phyloP scores from a whole-genome alignment of 106 monocot genomes.

The Acorus gramineus region DNA sequence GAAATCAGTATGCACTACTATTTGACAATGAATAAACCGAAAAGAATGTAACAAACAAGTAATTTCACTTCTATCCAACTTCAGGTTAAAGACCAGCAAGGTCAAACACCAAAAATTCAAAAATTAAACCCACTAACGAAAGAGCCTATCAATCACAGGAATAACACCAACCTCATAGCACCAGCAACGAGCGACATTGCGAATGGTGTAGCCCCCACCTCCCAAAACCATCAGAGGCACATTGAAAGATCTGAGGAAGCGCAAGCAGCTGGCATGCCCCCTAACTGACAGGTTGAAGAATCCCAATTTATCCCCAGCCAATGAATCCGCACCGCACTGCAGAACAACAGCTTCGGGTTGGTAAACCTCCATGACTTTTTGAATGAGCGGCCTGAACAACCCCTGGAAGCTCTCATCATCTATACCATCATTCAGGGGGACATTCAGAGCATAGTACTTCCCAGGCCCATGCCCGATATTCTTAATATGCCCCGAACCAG shows the following conservation, averaged over 20 bases:
- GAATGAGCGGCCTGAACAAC: slow-evolving; percentile 6
- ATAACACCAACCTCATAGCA: slow-evolving; percentile 8
- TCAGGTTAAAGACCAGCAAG: too few species aligned
- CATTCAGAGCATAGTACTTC: slow-evolving; percentile 12
- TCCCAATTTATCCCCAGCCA: slow-evolving; percentile 9
- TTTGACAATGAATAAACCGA: neutral
- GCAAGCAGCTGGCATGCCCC: slow-evolving; percentile 8
- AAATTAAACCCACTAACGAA: neutral
- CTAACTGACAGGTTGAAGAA: slow-evolving; percentile 6
- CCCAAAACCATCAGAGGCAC: slow-evolving; percentile 10
- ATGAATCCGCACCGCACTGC: slow-evolving; percentile 11
- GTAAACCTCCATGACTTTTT: slow-evolving; percentile 10
- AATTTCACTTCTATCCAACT: too few species aligned
- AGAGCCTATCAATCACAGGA: neutral
- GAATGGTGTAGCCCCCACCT: slow-evolving; percentile 14
- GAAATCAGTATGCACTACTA: neutral
- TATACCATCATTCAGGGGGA: slow-evolving; percentile 10
- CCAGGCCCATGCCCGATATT: slow-evolving; percentile 1
- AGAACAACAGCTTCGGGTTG: slow-evolving; percentile 12
- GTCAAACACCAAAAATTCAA: too few species aligned
- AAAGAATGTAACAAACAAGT: neutral
- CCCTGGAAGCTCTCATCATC: slow-evolving; percentile 7
- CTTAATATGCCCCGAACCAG: slow-evolving; percentile 3
- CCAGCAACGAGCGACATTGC: slow-evolving; percentile 18
- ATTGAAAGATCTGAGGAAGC: slow-evolving; percentile 12